phyloP scores from a whole-genome alignment of 140 eudicot genomes.

The Oenanthe javanica region DNA sequence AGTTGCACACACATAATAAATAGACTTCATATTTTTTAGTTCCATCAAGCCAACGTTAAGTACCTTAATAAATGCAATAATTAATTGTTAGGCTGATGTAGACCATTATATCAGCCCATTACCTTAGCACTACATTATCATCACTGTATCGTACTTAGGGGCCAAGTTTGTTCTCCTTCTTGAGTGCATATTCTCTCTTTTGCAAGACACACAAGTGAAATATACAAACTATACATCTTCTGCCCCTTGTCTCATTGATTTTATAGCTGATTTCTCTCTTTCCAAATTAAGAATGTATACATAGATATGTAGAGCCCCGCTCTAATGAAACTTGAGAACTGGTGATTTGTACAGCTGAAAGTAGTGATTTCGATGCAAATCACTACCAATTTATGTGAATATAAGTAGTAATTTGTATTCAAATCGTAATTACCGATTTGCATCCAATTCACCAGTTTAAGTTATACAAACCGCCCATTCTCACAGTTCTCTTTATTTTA shows the following conservation, averaged over 20 bases:
- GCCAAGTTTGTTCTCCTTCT: neutral
- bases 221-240: neutral
- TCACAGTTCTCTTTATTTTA: neutral
- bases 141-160: neutral
- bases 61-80: neutral
- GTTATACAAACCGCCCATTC: neutral
- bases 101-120: neutral
- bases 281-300: neutral
- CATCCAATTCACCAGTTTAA: neutral
- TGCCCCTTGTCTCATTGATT: neutral
- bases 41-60: neutral
- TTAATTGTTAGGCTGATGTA: neutral
- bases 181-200: neutral
- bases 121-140: neutral
- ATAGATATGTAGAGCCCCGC: neutral
- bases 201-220: neutral
- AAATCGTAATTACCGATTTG: neutral
- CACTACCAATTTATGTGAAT: neutral
- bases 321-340: neutral
- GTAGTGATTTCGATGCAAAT: neutral
- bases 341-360: neutral
- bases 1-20: neutral
- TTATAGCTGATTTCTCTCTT: neutral
- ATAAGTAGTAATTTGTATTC: neutral
- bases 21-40: neutral